Percentiles rank a stretch among this genome's conserved stretches.
phyloP scores from a whole-genome alignment of 2,329 filamentous ascomycete species.

The Sporothrix phasma region DNA sequence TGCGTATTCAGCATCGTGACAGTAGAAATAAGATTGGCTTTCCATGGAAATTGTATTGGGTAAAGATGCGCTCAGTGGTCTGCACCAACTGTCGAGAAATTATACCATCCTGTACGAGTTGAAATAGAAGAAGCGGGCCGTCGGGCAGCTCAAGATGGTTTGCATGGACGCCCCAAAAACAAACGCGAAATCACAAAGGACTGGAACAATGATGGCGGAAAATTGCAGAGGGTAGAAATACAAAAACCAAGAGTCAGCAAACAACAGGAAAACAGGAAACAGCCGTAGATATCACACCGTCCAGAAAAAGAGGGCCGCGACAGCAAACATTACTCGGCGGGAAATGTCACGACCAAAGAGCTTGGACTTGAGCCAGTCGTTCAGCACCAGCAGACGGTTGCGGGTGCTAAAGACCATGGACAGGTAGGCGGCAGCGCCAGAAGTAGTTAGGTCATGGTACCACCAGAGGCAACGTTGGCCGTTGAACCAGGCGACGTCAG shows the following conservation, averaged over 20 bases:
- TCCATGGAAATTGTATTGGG: not conserved
- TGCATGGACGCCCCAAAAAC: slow-evolving; percentile 3
- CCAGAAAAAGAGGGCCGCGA: not conserved
- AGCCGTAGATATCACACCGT: not conserved
- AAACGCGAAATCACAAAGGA: not conserved
- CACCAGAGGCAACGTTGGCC: slow-evolving; percentile 91
- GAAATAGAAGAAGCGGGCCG: slow-evolving; percentile 1
- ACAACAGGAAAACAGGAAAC: not conserved
- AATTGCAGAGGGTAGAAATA: not conserved
- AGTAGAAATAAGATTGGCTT: not conserved
- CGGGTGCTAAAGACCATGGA: slow-evolving; percentile 99
- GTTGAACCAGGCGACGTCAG: slow-evolving; percentile 94
- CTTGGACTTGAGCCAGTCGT: slow-evolving; percentile 97
- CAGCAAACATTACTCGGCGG: slow-evolving; percentile 50
- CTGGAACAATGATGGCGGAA: not conserved
- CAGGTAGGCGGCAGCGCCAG: slow-evolving; percentile 94
- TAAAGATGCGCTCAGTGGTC: not conserved
- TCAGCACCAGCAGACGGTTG: slow-evolving; percentile 82
- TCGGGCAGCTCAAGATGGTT: not conserved
- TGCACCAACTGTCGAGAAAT: not conserved
- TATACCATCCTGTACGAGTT: not conserved
- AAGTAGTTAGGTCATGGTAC: slow-evolving; percentile 93
- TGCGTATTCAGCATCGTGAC: not conserved
- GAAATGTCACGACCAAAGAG: slow-evolving; percentile 92
- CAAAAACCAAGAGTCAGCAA: not conserved